Percentiles rank a stretch among this genome's conserved stretches.
phyloP scores from a whole-genome alignment of 495 filamentous ascomycete species.

The Podospora bellae-mahoneyi region DNA sequence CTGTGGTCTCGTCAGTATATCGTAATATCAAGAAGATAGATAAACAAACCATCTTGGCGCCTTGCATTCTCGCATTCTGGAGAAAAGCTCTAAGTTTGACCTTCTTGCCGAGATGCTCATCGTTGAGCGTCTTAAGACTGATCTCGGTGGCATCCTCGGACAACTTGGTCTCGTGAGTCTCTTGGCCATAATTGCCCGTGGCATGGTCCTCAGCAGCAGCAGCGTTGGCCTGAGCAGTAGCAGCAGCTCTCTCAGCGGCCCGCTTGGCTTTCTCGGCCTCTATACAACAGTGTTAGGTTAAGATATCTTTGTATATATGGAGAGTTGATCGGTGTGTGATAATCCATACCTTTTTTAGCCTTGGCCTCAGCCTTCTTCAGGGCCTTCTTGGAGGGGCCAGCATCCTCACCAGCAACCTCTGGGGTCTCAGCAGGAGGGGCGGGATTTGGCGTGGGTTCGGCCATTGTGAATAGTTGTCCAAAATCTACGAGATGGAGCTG shows the following conservation, averaged over 20 bases:
- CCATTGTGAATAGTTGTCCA: conserved; percentile 16
- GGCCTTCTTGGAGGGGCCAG: conserved; percentile 50
- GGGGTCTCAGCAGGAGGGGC: conserved; percentile 16
- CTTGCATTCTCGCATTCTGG: conserved; percentile 82
- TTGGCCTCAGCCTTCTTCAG: conserved; percentile 56
- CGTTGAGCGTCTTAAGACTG: conserved; percentile 52
- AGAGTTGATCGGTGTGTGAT: neutral
- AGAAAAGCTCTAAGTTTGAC: conserved; percentile 78
- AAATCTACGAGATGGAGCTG: neutral
- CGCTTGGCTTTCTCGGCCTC: conserved; percentile 51
- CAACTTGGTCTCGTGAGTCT: conserved; percentile 32
- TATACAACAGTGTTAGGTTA: neutral
- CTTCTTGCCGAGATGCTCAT: conserved; percentile 65
- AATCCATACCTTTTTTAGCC: conserved; percentile 39
- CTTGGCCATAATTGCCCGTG: conserved; percentile 65
- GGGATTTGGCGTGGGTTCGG: conserved; percentile 23
- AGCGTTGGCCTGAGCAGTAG: conserved; percentile 44
- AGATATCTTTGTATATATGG: no score
- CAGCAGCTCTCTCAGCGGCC: conserved; percentile 49
- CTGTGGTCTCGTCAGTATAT: neutral
- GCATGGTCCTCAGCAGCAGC: conserved; percentile 64
- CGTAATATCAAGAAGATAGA: conserved; percentile 37
- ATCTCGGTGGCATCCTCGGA: conserved; percentile 39
- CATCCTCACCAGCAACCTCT: conserved; percentile 26
- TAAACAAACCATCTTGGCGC: conserved; percentile 89